Percentiles rank a stretch among this genome's conserved stretches.
These are phyloP conservation scores for Copromyces sp. DNA, from an alignment of 495 filamentous ascomycete genomes.

Conservation along the genomic window DNA sequence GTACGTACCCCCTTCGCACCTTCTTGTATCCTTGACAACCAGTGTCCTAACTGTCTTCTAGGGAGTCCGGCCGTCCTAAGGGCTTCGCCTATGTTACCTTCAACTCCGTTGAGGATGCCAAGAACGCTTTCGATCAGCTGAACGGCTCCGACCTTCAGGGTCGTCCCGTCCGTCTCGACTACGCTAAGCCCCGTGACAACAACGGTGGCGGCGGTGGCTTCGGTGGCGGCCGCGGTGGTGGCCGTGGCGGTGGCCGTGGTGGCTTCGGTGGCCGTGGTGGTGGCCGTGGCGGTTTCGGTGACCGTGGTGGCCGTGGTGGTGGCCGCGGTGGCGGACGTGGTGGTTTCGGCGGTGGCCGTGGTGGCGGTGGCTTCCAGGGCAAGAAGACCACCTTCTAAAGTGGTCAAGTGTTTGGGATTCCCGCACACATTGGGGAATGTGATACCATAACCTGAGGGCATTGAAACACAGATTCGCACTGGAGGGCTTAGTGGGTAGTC, in stretches of 20 bases:
- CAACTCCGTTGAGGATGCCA: conserved; percentile 74
- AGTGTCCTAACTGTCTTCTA: conserved; percentile 31
- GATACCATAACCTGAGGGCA: conserved; percentile 26
- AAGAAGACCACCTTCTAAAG: conserved; percentile 83
- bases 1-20: conserved; percentile 28
- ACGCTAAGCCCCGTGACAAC: conserved; percentile 61
- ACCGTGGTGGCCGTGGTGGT: conserved; percentile 41
- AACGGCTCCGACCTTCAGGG: conserved; percentile 65
- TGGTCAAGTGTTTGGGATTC: conserved; percentile 3
- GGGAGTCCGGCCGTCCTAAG: conserved; percentile 78
- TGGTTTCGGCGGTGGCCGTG: conserved; percentile 25
- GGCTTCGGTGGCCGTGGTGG: conserved; percentile 44
- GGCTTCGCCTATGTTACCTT: conserved; percentile 93
- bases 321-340: conserved; percentile 31
- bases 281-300: conserved; percentile 42
- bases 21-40: not conserved
- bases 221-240: conserved; percentile 37
- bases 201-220: conserved; percentile 43
- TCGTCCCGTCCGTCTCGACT: conserved; percentile 82
- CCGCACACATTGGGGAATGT: conserved; percentile 26
- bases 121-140: conserved; percentile 61
- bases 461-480: conserved; percentile 21
- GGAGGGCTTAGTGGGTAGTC: conserved; percentile 42
- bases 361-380: conserved; percentile 56
- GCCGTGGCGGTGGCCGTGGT: conserved; percentile 39